These are phyloP conservation scores for Aspergillus funiculosus DNA, from an alignment of 495 filamentous ascomycete genomes.

Conservation along the genomic window DNA sequence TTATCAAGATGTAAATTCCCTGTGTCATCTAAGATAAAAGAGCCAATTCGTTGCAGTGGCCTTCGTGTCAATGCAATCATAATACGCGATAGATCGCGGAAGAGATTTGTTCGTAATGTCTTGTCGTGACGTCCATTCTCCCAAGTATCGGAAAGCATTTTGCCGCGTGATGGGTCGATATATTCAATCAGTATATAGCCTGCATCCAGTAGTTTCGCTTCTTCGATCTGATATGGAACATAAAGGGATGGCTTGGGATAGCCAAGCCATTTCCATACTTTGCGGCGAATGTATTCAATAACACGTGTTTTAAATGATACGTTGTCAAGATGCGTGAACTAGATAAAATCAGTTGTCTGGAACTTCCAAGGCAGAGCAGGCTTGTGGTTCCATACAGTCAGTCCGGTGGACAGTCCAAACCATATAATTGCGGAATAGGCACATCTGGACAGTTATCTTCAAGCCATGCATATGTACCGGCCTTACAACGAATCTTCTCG, in stretches of 20 bases:
- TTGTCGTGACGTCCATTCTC: conserved; percentile 17
- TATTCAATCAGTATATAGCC: conserved; percentile 36
- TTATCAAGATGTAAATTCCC: conserved; percentile 27
- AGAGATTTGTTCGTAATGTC: conserved; percentile 23
- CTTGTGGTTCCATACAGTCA: conserved; percentile 10
- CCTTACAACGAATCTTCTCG: conserved; percentile 35
- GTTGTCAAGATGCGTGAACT: conserved; percentile 26
- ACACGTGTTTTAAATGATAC: conserved; percentile 20
- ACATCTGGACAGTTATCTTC: conserved; percentile 28
- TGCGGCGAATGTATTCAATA: conserved; percentile 19
- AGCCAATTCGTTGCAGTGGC: conserved; percentile 30
- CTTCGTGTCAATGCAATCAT: conserved; percentile 27
- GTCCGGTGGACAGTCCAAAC: conserved; percentile 27
- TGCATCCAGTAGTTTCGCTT: conserved; percentile 1
- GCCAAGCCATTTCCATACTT: conserved; percentile 17
- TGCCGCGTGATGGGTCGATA: conserved; percentile 22
- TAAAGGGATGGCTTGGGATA: conserved; percentile 23
- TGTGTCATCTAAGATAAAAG: conserved; percentile 27
- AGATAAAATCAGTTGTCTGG: conserved; percentile 5
- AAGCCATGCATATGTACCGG: conserved; percentile 30
- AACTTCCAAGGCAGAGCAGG: too few relatives aligned
- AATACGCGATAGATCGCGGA: conserved; percentile 25
- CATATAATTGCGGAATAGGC: conserved; percentile 28
- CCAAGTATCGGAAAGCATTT: conserved; percentile 33
- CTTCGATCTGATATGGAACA: conserved; percentile 16